Evolutionary conservation across 2,329 filamentous ascomycete species (phyloP), one percentile per base, ranked within the genome.

Genomic region (Arthroderma sp.): DNA sequence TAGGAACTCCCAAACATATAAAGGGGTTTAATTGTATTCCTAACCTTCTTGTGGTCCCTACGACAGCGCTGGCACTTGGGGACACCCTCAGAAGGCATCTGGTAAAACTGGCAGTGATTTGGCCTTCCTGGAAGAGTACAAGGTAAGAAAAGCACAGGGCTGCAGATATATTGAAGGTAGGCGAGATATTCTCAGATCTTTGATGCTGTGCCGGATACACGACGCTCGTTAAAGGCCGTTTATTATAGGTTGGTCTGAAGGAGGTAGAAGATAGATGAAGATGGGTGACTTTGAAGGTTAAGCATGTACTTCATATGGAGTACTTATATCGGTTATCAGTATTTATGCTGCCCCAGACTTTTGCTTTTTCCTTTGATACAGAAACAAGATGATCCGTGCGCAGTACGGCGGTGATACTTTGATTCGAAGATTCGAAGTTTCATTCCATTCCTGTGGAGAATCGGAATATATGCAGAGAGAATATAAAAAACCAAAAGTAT

Each of bases 1-100:
- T 58, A 60, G 56, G 35, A 33, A 56, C 37, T 21, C 17, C 8
- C 35, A 41, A 55, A 5, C 25, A 37, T n/a, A 4, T 35, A 15
- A 21, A 2, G 37, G 38, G 13, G 28, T 31, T 31, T 31, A 31
- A 44, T 1, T 8, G 37, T 47, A 17, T 21, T 19, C 35, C 61
- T 54, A 41, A 63, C 62, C 59, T 62, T 63, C 41, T 63, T 62
- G 52, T 63, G 62, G 47, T 63, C 62, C 55, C 58, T 61, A 17
- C 62, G 57, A 38, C 62, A 63, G 7, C 62, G 56, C 56, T 63
- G 62, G 37, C 62, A 63, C 57, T 63, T 63, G 23, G 61, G 62
- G 11, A 63, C 61, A 38, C 62, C 62, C 51, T 63, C 62, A 51
- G 60, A 62, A 55, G 62, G 62, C 62, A 63, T 55, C 33, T 56